Evolutionary conservation across 306 rosid species (phyloP).

Genomic region (Elaeagnus macrophylla): DNA sequence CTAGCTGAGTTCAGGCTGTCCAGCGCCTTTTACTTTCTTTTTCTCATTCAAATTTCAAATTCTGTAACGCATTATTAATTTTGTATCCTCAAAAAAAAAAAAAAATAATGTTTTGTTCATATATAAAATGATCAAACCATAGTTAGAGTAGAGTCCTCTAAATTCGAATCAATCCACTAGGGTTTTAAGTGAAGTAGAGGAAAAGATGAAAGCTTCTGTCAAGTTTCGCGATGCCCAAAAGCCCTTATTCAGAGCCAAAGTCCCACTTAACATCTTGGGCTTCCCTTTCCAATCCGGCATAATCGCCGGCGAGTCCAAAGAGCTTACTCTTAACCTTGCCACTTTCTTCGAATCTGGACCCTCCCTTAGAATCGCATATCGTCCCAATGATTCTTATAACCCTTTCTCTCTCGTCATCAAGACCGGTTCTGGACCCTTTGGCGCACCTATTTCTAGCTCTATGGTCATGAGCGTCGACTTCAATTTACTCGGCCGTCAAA

Average conservation of each 20-base stretch:
- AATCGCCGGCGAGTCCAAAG: conserved; percentile 74
- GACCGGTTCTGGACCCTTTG: conserved; percentile 64
- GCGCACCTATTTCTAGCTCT: conserved; percentile 59
- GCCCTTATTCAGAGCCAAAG: conserved; percentile 63
- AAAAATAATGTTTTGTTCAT: no score
- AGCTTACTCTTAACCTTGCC: conserved; percentile 61
- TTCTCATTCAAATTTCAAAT: no score
- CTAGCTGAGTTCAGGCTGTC: background rate
- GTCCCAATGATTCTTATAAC: conserved; percentile 61
- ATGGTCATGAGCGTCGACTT: conserved; percentile 79
- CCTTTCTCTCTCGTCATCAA: conserved; percentile 64
- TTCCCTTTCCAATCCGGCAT: conserved; percentile 79
- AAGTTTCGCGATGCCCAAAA: conserved; percentile 76
- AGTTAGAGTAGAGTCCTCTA: background rate
- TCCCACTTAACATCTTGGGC: conserved; percentile 63
- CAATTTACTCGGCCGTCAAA: conserved; percentile 38
- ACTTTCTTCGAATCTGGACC: conserved; percentile 80
- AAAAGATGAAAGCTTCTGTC: conserved; percentile 73
- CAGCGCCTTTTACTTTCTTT: background rate
- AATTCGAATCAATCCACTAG: background rate
- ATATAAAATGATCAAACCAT: background rate
- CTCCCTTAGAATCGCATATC: conserved; percentile 40
- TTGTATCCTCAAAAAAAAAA: no score
- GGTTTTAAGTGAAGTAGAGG: background rate
- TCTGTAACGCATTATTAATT: background rate